phyloP scores from a whole-genome alignment of 352 stramenopile species.

The Phytophthora macrochlamydospora region DNA sequence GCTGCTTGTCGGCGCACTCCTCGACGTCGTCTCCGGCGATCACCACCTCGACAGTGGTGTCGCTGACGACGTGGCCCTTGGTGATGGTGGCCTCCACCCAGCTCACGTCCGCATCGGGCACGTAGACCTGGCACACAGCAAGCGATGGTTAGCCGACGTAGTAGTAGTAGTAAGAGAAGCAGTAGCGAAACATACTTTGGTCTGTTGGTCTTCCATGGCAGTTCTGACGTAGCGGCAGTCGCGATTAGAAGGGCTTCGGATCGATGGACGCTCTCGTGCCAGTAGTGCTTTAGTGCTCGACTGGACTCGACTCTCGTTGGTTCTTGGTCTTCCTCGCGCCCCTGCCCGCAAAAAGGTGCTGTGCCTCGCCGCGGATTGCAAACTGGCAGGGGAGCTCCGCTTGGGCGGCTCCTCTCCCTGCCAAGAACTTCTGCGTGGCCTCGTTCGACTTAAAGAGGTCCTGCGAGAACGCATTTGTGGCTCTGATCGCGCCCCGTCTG shows the following conservation, averaged over 20 bases:
- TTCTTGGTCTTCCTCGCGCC: slow-evolving; percentile 19
- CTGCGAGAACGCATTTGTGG: neutral
- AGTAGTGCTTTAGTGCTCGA: too few relatives aligned
- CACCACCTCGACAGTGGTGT: slow-evolving; percentile 82
- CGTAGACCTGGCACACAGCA: slow-evolving; percentile 66
- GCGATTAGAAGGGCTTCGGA: neutral
- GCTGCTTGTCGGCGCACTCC: slow-evolving; percentile 70
- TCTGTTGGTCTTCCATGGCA: slow-evolving; percentile 50
- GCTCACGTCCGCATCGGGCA: slow-evolving; percentile 75
- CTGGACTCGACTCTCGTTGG: too few relatives aligned
- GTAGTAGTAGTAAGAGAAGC: neutral
- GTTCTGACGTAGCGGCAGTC: slow-evolving; percentile 8
- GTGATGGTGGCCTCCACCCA: slow-evolving; percentile 87
- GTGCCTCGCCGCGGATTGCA: slow-evolving; percentile 24
- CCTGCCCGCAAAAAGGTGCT: slow-evolving; percentile 45
- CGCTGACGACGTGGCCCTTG: slow-evolving; percentile 80
- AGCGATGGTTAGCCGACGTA: neutral
- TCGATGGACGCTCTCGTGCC: too few relatives aligned
- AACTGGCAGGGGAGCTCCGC: slow-evolving; percentile 1
- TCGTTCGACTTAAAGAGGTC: too few relatives aligned
- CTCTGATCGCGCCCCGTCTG: neutral
- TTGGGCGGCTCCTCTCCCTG: neutral
- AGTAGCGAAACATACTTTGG: slow-evolving; percentile 32
- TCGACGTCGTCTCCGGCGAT: slow-evolving; percentile 71
- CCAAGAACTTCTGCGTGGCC: neutral